Base-by-base conservation (phyloP, 805 yeast genomes). In the Metschnikowia hibisci region DNA sequence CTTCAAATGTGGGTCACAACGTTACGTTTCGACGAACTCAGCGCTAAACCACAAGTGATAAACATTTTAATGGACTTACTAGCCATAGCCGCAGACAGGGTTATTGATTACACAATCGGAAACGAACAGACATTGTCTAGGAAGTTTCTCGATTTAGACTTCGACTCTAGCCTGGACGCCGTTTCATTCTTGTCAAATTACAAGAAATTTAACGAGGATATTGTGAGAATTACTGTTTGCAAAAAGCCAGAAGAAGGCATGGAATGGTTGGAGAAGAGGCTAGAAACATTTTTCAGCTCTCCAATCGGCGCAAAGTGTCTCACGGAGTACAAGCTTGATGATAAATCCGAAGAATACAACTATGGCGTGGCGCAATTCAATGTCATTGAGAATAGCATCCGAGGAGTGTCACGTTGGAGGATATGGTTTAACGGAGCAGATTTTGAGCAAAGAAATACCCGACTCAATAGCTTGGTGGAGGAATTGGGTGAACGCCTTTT, bases 361-460 rank as follows among this genome's bases (percentile, higher is more conserved):
- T 76, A 80, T 47, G 93, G 95, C 0, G 76, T 82, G 41, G 78
- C 95, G 0, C 96, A 89, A 59, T 81, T 93, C 47, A 82, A 81
- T 57, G 80, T 89, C 20, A 87, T 89, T 22, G 98, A 91, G 62
- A 84, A 96, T 28, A 84, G 95, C 52, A 78, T 93, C 27, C 77
- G 96, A 46, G 99, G 98, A 29, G 83, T 95, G 18, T 82, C 93
- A 10, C 78, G 99, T 58, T 95, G 99, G 99, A 80, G 87, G 55
- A 81, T 88, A 13, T 91, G 97, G 96, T 89, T 87, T 55, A 74
- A 64, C 28, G 79, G 80, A 6, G 74, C 71, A 4, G 74, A 74
- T 18, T 73, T 77, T 40, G 81, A 77, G 29, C 66, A 68, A 30
- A 69, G 79, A 11, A 82, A 81, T 39, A 70, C 61, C 15, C 69